phyloP scores from a whole-genome alignment of 2,329 filamentous ascomycete species.

The Sporothrix inflata region DNA sequence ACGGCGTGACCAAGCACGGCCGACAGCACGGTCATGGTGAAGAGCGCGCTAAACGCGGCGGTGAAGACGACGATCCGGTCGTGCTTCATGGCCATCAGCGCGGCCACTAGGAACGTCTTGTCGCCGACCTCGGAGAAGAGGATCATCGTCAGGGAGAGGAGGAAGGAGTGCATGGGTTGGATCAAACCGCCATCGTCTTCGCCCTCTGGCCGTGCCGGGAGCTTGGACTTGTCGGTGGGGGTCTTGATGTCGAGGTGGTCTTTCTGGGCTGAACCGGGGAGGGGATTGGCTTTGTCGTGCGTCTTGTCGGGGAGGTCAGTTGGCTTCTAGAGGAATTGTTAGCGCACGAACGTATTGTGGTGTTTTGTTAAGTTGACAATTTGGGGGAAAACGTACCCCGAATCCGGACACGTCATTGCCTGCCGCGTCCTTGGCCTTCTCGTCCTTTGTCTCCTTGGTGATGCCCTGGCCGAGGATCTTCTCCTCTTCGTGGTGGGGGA shows the following conservation, averaged over 20 bases:
- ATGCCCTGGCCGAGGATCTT: slow-evolving; percentile 55
- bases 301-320: slow-evolving; percentile 77
- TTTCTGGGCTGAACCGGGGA: slow-evolving; percentile 67
- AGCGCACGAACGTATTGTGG: neutral
- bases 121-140: slow-evolving; percentile 95
- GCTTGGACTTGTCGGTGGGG: slow-evolving; percentile 37
- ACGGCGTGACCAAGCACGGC: slow-evolving; percentile 91
- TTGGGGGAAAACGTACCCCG: slow-evolving; percentile 55
- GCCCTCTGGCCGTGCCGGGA: slow-evolving; percentile 30
- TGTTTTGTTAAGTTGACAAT: neutral
- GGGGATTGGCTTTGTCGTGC: slow-evolving; percentile 72
- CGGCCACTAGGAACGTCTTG: slow-evolving; percentile 97
- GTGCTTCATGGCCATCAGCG: slow-evolving; percentile 99
- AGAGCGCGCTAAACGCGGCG: slow-evolving; percentile 86
- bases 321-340: slow-evolving; percentile 65
- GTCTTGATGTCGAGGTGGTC: slow-evolving; percentile 62
- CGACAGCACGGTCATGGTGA: slow-evolving; percentile 93
- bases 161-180: slow-evolving; percentile 81
- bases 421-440: slow-evolving; percentile 43
- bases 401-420: slow-evolving; percentile 52
- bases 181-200: slow-evolving; percentile 60
- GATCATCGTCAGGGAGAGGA: slow-evolving; percentile 96
- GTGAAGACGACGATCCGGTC: slow-evolving; percentile 91
- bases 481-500: slow-evolving; percentile 80
- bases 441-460: slow-evolving; percentile 45